A percentile compares a stretch with the other conserved stretches of the same genome.
phyloP scores from a whole-genome alignment of 306 rosid species.

The Cucumis cinereus region DNA sequence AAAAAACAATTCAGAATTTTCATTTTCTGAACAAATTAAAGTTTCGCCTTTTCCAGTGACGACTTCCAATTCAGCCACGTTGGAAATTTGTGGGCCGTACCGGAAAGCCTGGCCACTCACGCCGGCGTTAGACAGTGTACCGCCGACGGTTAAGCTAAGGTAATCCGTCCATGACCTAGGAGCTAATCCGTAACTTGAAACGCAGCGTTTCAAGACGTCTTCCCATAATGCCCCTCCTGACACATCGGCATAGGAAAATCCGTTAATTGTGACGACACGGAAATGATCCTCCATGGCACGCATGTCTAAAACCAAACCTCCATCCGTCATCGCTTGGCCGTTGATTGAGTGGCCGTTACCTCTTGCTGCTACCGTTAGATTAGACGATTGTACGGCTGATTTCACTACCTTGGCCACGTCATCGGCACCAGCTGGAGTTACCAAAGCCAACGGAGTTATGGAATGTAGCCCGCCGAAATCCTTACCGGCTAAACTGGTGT shows the following conservation, averaged over 20 bases:
- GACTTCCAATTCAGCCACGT: constrained; percentile 76
- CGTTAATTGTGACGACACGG: constrained; percentile 13
- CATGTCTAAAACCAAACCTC: constrained; percentile 79
- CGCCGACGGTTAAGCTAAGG: constrained; percentile 78
- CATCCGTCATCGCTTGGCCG: constrained; percentile 93
- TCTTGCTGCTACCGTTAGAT: constrained; percentile 73
- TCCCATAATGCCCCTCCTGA: constrained; percentile 99
- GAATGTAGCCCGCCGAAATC: constrained; percentile 82
- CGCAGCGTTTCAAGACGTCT: constrained; percentile 62
- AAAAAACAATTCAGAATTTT: constrained; percentile 69
- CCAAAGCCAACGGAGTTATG: constrained; percentile 33
- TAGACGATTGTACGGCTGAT: constrained; percentile 27
- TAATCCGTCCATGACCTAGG: constrained; percentile 98
- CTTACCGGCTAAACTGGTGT: constrained; percentile 26
- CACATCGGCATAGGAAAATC: constrained; percentile 42
- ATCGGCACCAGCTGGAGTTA: constrained; percentile 27
- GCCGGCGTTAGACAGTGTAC: constrained; percentile 90
- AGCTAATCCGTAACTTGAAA: constrained; percentile 27
- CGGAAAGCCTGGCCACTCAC: constrained; percentile 93
- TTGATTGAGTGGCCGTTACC: constrained; percentile 97
- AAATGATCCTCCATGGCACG: constrained; percentile 43
- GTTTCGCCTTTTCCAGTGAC: constrained; percentile 80
- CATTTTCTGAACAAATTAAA: constrained; percentile 39
- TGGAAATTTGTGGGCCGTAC: constrained; percentile 80
- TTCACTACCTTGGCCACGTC: constrained; percentile 40